Base-by-base conservation (phyloP, 768 basidiomycete genomes). In the Lactarius evosmus region DNA sequence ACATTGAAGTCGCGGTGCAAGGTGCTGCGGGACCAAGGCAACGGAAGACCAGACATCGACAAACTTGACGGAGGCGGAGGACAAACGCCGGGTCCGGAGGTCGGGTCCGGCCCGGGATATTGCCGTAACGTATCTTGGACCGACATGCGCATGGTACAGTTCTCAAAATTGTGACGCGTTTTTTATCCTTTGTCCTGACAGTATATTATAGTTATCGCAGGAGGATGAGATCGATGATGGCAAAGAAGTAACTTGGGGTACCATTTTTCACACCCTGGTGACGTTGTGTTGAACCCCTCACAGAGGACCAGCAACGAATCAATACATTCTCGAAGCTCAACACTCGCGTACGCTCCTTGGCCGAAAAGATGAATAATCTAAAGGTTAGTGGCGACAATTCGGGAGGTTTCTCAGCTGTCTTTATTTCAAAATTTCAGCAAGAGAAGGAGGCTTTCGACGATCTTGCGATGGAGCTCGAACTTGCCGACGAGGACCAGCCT, bases 371-470 rank as follows among this genome's bases (percentile, higher is more conserved):
- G 33, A 81, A 85, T 60, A 76, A 76, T 29, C 81, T 94, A 70
- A 91, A 91, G 83, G 95, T 93, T 36, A 19, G 76, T 70, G 12
- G 16, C 14, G n/a, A 30, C 25, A 16, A n/a, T 41, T 27, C 27
- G 12, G 33, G 16, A 38, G 2, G 34, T 17, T 22, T 2, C 12
- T 19, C 14, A 12, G n/a, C n/a, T 46, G 25, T 46, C 30, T 62
- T 56, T 52, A 51, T 17, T 34, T 62, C 38, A 41, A 36, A 41
- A 2, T n/a, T 58, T 16, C 71, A 98, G 94, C 87, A 91, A 82
- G 94, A 96, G 77, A 95, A 95, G 76, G 95, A 97, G 70, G 89
- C 93, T 2, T 83, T 96, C 16, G 93, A 96, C 64, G 95, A 98
- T 73, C 82, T 97, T 33, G 77, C 85, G 1, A 89, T 83, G 51